phyloP scores from a whole-genome alignment of 2,329 filamentous ascomycete species.

The Trichothecium sympodiale region DNA sequence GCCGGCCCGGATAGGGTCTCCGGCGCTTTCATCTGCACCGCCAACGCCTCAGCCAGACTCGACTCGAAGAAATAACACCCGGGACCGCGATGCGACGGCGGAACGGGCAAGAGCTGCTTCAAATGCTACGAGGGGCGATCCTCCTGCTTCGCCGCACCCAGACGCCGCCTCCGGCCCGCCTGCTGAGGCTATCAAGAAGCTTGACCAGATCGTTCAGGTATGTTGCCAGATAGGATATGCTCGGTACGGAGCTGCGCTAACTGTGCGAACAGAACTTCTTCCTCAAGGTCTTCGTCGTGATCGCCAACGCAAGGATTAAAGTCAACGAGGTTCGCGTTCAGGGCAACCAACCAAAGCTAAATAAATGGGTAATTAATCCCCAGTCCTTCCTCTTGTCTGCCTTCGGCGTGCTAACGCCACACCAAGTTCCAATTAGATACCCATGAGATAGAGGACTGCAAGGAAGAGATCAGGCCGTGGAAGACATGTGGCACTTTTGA shows the following conservation, averaged over 20 bases:
- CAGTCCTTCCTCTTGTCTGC: background rate
- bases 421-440: conserved; percentile 86
- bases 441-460: conserved; percentile 81
- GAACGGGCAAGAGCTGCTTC: conserved; percentile 32
- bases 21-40: conserved; percentile 43
- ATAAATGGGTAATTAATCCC: conserved; percentile 66
- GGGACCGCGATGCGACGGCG: conserved; percentile 40
- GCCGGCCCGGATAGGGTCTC: conserved; percentile 60
- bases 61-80: conserved; percentile 60
- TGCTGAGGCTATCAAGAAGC: conserved; percentile 61
- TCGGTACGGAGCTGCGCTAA: too few relatives aligned
- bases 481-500: conserved; percentile 67
- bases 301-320: conserved; percentile 70
- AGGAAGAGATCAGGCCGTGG: conserved; percentile 73
- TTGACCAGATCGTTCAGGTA: conserved; percentile 91
- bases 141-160: conserved; percentile 35
- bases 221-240: conserved; percentile 2
- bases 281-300: conserved; percentile 73
- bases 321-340: conserved; percentile 40
- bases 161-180: conserved; percentile 37
- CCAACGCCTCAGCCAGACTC: conserved; percentile 53
- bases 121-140: conserved; percentile 28
- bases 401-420: background rate
- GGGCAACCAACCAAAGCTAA: conserved; percentile 47
- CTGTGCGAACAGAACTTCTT: conserved; percentile 64